phyloP scores from a whole-genome alignment of 1,284 basidiomycete species.

The Cutaneotrichosporon cutaneum region DNA sequence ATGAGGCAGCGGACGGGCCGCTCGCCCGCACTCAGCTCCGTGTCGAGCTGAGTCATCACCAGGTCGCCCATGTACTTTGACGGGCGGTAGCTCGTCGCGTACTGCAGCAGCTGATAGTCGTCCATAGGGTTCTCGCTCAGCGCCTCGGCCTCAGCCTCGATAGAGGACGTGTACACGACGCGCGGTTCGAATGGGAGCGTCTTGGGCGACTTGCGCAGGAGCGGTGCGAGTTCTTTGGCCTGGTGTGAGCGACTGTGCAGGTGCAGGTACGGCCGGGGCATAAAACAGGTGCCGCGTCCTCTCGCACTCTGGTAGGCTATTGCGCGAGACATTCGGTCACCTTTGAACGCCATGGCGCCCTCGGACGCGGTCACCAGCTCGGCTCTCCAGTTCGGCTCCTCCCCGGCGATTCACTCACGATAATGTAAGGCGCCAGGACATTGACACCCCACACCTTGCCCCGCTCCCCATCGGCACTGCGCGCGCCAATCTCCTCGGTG shows the following conservation, averaged over 20 bases:
- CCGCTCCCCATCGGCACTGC: constrained; percentile 65
- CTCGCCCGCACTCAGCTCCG: constrained; percentile 51
- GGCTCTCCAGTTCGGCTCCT: neutral
- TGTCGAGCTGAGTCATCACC: constrained; percentile 62
- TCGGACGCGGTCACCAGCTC: neutral
- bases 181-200: constrained; percentile 57
- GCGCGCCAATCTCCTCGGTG: constrained; percentile 62
- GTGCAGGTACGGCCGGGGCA: constrained; percentile 33
- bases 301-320: neutral
- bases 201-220: constrained; percentile 45
- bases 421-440: constrained; percentile 74
- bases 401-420: constrained; percentile 60
- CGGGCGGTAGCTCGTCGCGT: constrained; percentile 65
- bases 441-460: constrained; percentile 85
- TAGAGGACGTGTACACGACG: constrained; percentile 77
- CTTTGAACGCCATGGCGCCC: neutral
- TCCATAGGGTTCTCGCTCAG: constrained; percentile 57
- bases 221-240: constrained; percentile 45
- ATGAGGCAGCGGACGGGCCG: constrained; percentile 61
- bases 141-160: constrained; percentile 61
- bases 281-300: constrained; percentile 48
- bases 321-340: neutral
- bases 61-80: constrained; percentile 80
- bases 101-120: constrained; percentile 72
- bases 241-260: constrained; percentile 21